A percentile compares a stretch with the other conserved stretches of the same genome.
phyloP scores from a whole-genome alignment of 495 filamentous ascomycete genomes.

The Hypomontagnella submonticulosa region DNA sequence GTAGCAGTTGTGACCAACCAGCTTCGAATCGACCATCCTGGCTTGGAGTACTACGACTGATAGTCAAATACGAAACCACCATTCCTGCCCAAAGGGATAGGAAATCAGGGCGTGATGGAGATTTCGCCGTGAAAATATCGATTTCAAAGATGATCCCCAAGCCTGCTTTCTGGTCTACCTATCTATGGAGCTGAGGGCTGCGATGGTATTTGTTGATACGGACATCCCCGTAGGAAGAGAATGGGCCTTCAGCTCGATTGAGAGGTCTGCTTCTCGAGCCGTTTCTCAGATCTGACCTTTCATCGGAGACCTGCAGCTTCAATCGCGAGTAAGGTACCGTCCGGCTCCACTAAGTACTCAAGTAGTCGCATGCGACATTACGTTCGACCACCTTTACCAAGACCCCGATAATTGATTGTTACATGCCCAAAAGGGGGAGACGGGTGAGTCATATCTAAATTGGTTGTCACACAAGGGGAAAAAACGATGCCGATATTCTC shows the following conservation, averaged over 20 bases:
- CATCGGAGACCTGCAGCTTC: slow-evolving; percentile 46
- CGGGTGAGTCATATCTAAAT: slow-evolving; percentile 34
- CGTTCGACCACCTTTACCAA: slow-evolving; percentile 35
- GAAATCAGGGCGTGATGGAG: slow-evolving; percentile 41
- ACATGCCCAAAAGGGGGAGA: slow-evolving; percentile 32
- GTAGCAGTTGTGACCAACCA: slow-evolving; percentile 40
- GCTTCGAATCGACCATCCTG: slow-evolving; percentile 25
- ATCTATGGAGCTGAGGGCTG: slow-evolving; percentile 20
- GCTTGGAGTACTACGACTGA: slow-evolving; percentile 38
- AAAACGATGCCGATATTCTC: slow-evolving; percentile 18
- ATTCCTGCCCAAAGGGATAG: slow-evolving; percentile 45
- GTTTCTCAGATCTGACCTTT: slow-evolving; percentile 44
- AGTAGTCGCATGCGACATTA: slow-evolving; percentile 43
- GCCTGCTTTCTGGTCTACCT: slow-evolving; percentile 28
- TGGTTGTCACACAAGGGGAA: slow-evolving; percentile 28
- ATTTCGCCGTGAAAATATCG: slow-evolving; percentile 33
- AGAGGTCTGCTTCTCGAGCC: slow-evolving; percentile 29
- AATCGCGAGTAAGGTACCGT: slow-evolving; percentile 39
- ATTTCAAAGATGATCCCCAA: slow-evolving; percentile 36
- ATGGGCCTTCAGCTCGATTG: slow-evolving; percentile 24
- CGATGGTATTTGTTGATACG: slow-evolving; percentile 33
- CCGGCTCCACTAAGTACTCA: slow-evolving; percentile 38
- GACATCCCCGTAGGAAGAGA: slow-evolving; percentile 20
- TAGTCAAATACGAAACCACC: slow-evolving; percentile 46
- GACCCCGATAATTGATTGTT: slow-evolving; percentile 43